phyloP scores from a whole-genome alignment of 1,284 basidiomycete species.

The Boletellus deceptivus region DNA sequence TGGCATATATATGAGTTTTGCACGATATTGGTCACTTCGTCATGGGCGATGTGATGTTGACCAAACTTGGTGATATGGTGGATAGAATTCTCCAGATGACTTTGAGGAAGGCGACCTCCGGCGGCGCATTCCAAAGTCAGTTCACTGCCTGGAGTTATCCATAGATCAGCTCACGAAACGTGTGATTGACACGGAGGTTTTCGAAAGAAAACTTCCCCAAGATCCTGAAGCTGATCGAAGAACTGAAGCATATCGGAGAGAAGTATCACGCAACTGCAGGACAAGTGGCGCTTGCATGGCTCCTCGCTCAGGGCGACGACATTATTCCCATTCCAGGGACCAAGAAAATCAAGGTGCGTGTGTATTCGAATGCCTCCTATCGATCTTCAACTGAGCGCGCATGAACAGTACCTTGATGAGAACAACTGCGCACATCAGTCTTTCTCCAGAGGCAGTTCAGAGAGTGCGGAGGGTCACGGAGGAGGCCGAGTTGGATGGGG shows the following conservation, averaged over 20 bases:
- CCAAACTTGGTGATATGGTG: no score
- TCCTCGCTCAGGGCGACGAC: slow-evolving; percentile 39
- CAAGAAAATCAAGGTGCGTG: slow-evolving; percentile 28
- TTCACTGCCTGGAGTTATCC: accelerated
- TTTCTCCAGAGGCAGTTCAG: slow-evolving; percentile 33
- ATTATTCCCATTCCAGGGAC: slow-evolving; percentile 37
- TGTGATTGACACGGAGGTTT: slow-evolving; percentile 12
- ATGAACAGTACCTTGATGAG: slow-evolving; percentile 39
- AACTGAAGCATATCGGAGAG: slow-evolving; percentile 33
- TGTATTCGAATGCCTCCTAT: neutral
- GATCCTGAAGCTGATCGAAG: slow-evolving; percentile 41
- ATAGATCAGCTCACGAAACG: neutral
- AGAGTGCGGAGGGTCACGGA: slow-evolving; percentile 34
- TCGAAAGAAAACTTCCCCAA: slow-evolving; percentile 41
- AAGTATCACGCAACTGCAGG: slow-evolving; percentile 37
- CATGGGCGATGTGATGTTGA: no score
- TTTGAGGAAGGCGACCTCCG: no score
- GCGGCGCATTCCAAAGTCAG: slow-evolving; percentile 21
- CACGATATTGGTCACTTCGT: no score
- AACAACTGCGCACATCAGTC: slow-evolving; percentile 35
- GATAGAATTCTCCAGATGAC: slow-evolving; percentile 33
- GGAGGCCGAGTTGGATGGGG: slow-evolving; percentile 22
- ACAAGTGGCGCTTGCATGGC: slow-evolving; percentile 49
- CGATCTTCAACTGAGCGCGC: neutral
- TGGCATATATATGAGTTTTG: slow-evolving; percentile 34